A percentile compares a stretch with the other conserved stretches of the same genome.
These are phyloP conservation scores for Cercospora sp. DNA, from an alignment of 2,329 filamentous ascomycete genomes.

Conservation along the genomic window DNA sequence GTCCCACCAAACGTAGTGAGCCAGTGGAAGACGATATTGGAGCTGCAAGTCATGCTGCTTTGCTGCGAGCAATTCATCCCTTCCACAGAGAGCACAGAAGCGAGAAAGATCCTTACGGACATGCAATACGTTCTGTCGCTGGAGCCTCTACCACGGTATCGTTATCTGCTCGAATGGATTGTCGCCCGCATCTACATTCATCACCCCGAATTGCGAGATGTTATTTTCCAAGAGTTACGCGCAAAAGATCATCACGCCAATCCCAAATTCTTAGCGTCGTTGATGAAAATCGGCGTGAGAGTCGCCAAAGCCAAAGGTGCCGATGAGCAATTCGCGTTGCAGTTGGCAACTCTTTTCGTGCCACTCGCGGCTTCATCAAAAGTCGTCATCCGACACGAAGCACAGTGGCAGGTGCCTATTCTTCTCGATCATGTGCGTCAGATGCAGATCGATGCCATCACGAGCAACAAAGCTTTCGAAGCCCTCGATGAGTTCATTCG, in stretches of 20 bases:
- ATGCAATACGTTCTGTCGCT: constrained; percentile 46
- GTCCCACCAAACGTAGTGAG: constrained; percentile 46
- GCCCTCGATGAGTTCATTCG: constrained; percentile 48
- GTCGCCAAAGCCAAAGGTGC: constrained; percentile 42
- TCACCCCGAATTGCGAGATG: constrained; percentile 35
- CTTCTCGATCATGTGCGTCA: constrained; percentile 44
- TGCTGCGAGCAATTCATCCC: constrained; percentile 43
- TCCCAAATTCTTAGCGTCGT: constrained; percentile 49
- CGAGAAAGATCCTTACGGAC: constrained; percentile 39
- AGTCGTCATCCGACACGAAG: constrained; percentile 55
- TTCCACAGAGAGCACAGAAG: constrained; percentile 23
- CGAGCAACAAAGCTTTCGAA: constrained; percentile 43
- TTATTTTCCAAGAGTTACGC: constrained; percentile 41
- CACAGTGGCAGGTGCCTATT: constrained; percentile 51
- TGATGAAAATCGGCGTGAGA: constrained; percentile 50
- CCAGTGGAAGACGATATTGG: constrained; percentile 52
- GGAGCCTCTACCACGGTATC: constrained; percentile 50
- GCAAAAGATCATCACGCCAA: constrained; percentile 48
- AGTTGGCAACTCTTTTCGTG: constrained; percentile 46
- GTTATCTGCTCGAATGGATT: constrained; percentile 52
- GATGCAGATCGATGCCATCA: constrained; percentile 41
- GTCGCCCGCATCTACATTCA: constrained; percentile 46
- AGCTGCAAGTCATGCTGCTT: constrained; percentile 49
- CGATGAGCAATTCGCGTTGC: constrained; percentile 41
- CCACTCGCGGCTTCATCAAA: constrained; percentile 51